Base-by-base conservation (phyloP, 441 rosid species). In the Erysimum pusillum region DNA sequence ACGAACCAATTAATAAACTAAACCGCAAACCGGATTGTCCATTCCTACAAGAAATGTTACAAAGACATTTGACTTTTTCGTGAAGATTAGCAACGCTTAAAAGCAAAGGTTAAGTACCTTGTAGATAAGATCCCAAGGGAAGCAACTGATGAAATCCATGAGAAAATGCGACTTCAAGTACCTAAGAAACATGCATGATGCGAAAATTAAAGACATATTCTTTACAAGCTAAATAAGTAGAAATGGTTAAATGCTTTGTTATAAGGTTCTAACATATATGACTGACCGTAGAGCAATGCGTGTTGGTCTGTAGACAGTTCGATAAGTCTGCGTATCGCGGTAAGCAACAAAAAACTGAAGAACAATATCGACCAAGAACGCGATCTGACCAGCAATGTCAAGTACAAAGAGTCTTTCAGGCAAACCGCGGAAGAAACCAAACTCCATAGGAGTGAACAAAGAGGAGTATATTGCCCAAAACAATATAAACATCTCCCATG, bases 401-500 rank as follows among this genome's bases (percentile, higher is more conserved):
- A 93, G 83, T 49, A 93, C 54, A 63, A 84, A 87, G 67, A 96
- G 93, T 69, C 86, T 86, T 73, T 87, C 81, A 7, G 94, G 97
- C 14, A 96, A 80, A 56, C 99, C 99, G 22, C 96, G 82, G 85
- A 90, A 96, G 90, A 96, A 96, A 2, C 94, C 99, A 28, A 96
- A 96, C 89, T 96, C 98, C 87, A 96, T 44, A 2, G 99, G 99
- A 39, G 99, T 96, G 79, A 96, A 93, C 85, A 89, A 88, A 57
- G 99, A 96, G 0, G 99, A 96, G 84, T 96, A 93, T 54, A 92
- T 49, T 54, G 98, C 99, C 98, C 98, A 93, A 32, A 93, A 10
- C 73, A 93, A 79, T 80, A 96, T 91, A 81, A 96, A 90, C 62
- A 84, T 76, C 38, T 81, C 84, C 98, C 98, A 96, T 53, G 82